Evolutionary conservation across 495 filamentous ascomycete species (phyloP).

Genomic region (Oidiodendron maius): DNA sequence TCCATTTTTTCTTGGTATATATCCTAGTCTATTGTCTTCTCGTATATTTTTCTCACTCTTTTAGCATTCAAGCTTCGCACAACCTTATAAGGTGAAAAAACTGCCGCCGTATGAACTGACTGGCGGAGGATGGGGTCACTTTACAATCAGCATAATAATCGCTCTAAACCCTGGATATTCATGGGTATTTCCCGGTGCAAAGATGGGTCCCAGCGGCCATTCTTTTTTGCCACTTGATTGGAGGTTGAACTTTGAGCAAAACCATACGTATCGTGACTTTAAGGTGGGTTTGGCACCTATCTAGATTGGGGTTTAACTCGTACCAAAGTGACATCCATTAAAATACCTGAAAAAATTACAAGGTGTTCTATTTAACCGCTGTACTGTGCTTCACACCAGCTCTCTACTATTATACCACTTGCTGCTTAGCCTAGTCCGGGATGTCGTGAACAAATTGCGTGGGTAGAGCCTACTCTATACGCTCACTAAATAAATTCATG

Average conservation of each 20-base stretch:
- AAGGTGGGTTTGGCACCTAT: not conserved
- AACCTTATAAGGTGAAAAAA: not conserved
- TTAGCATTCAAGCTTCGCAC: not conserved
- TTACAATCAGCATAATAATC: not conserved
- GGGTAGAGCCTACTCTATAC: too few relatives aligned
- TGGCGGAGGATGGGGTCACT: not conserved
- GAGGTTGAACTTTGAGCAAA: not conserved
- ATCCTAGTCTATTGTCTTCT: not conserved
- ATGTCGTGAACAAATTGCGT: too few relatives aligned
- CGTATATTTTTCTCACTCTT: not conserved
- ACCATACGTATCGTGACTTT: not conserved
- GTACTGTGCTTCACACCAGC: too few relatives aligned
- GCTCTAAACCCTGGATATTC: not conserved
- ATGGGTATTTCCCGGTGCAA: not conserved
- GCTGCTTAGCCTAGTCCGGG: too few relatives aligned
- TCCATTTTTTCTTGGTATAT: not conserved
- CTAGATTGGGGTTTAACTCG: not conserved
- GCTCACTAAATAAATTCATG: too few relatives aligned
- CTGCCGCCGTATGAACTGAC: not conserved
- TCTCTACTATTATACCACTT: too few relatives aligned
- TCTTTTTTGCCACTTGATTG: not conserved
- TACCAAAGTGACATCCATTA: not conserved
- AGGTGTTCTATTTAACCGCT: not conserved
- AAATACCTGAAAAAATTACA: not conserved
- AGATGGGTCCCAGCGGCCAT: not conserved